phyloP scores from a whole-genome alignment of 2,329 filamentous ascomycete species.

The Trematosphaeria pertusa region DNA sequence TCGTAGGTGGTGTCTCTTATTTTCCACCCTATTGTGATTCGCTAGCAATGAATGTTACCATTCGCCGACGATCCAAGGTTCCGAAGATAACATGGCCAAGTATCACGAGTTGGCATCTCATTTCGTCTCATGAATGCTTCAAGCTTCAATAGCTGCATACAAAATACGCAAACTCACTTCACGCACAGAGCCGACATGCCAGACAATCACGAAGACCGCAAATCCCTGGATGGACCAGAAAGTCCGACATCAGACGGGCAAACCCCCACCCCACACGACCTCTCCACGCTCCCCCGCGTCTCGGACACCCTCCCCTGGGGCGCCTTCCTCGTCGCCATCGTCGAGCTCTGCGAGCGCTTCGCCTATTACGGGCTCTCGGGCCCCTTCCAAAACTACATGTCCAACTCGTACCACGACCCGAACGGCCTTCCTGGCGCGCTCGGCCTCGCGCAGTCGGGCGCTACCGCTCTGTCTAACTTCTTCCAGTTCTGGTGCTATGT shows the following conservation, averaged over 20 bases:
- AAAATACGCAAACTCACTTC: too few species aligned
- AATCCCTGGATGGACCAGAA: neutral
- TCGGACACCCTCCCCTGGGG: conserved; percentile 54
- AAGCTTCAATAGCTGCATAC: too few species aligned
- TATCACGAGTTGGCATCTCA: too few species aligned
- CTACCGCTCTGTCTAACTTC: conserved; percentile 55
- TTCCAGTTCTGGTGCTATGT: conserved; percentile 60
- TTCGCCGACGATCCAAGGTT: too few species aligned
- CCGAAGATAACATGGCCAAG: too few species aligned
- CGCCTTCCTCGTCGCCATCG: conserved; percentile 56
- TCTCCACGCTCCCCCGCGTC: conserved; percentile 39
- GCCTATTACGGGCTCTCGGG: conserved; percentile 55
- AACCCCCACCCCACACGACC: conserved; percentile 34
- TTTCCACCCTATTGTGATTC: neutral
- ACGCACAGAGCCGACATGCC: too few species aligned
- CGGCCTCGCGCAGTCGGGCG: conserved; percentile 51
- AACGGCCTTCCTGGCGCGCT: conserved; percentile 52
- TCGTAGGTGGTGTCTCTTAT: conserved; percentile 10
- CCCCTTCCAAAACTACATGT: conserved; percentile 60
- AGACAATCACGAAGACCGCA: neutral
- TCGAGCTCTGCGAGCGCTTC: conserved; percentile 59
- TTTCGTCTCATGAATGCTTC: too few species aligned
- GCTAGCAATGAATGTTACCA: too few species aligned
- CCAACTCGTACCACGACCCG: conserved; percentile 48
- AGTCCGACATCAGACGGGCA: conserved; percentile 26